phyloP scores from a whole-genome alignment of 768 basidiomycete species.

The Suillus plorans region DNA sequence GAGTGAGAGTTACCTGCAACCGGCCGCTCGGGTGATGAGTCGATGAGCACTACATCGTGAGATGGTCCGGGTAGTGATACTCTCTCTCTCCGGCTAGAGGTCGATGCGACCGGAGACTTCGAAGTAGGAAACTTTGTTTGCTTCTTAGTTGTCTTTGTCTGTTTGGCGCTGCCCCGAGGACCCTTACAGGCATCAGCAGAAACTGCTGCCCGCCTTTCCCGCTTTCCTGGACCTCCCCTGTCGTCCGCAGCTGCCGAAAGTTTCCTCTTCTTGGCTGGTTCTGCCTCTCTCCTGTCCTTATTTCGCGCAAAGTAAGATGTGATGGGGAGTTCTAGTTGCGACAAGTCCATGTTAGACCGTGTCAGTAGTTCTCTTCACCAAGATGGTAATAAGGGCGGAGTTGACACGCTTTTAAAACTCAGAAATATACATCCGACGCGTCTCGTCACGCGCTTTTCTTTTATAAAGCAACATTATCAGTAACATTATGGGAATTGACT shows the following conservation, averaged over 20 bases:
- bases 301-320: slow-evolving; percentile 26
- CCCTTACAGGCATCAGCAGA: too few relatives aligned
- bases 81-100: not conserved
- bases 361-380: not conserved
- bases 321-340: slow-evolving; percentile 32
- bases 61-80: not conserved
- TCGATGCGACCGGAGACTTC: not conserved
- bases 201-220: slow-evolving; percentile 11
- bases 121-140: not conserved
- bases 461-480: not conserved
- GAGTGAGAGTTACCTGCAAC: not conserved
- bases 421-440: slow-evolving; percentile 20
- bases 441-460: slow-evolving; percentile 18
- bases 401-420: slow-evolving; percentile 39
- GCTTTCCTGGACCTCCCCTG: slow-evolving; percentile 17
- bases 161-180: not conserved
- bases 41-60: not conserved
- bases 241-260: not conserved
- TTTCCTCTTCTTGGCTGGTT: slow-evolving; percentile 8
- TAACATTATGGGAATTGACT: slow-evolving; percentile 22
- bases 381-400: slow-evolving; percentile 28
- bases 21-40: not conserved
- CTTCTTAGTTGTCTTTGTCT: not conserved
- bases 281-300: slow-evolving; percentile 9
- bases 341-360: slow-evolving; percentile 26